A percentile compares a stretch with the other conserved stretches of the same genome.
Conservation (phyloP, 2,329 filamentous ascomycete genomes). For the Remersonia thermophila region DNA sequence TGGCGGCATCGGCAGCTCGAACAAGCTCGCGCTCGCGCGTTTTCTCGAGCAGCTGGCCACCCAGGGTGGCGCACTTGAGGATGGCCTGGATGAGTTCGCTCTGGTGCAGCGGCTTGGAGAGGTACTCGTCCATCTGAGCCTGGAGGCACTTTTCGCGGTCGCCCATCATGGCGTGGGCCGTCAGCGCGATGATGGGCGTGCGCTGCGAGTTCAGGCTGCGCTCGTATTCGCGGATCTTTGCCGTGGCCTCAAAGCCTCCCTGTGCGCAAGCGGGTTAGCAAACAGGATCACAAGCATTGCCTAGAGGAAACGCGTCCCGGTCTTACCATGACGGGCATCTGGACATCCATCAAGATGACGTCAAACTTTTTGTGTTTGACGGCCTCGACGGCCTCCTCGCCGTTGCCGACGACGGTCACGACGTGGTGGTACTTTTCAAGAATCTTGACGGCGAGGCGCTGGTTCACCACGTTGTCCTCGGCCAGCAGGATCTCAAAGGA, state of each 20-base stretch:
- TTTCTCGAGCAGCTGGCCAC: constrained; percentile 69
- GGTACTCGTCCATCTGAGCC: constrained; percentile 97
- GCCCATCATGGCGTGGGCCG: constrained; percentile 96
- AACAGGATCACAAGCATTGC: too few species aligned
- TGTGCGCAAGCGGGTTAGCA: constrained; percentile 30
- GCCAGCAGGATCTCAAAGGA: constrained; percentile 92
- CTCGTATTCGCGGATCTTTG: constrained; percentile 93
- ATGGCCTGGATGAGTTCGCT: constrained; percentile 98
- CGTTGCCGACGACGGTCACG: constrained; percentile 89
- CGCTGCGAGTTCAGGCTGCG: constrained; percentile 65
- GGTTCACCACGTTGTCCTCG: constrained; percentile 96
- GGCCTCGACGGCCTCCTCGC: constrained; percentile 83
- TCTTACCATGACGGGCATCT: constrained; percentile 96
- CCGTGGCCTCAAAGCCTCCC: constrained; percentile 94
- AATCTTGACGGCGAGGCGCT: constrained; percentile 90
- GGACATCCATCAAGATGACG: constrained; percentile 96
- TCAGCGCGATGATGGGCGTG: constrained; percentile 92
- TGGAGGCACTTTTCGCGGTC: constrained; percentile 97
- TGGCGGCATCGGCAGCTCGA: constrained; percentile 37
- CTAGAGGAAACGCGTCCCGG: too few species aligned
- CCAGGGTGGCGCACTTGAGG: constrained; percentile 87
- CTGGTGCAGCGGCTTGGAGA: constrained; percentile 92
- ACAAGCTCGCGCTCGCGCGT: constrained; percentile 49
- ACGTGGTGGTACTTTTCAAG: constrained; percentile 92
- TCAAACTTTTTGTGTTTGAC: constrained; percentile 89